phyloP scores from a whole-genome alignment of 495 filamentous ascomycete species.

The Staphylotrichum tortipilum region DNA sequence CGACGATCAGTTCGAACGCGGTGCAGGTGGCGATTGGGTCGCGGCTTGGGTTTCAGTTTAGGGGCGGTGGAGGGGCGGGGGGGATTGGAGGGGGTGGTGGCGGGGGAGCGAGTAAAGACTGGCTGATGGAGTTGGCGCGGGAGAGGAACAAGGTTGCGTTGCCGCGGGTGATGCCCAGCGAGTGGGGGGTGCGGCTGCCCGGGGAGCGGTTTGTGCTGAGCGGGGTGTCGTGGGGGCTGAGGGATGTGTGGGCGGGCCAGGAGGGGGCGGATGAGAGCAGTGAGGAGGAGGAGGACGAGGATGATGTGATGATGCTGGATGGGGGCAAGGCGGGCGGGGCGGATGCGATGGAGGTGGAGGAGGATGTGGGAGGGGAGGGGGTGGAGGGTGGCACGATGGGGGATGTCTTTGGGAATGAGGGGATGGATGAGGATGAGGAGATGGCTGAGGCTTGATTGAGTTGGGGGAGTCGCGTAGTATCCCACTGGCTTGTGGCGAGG shows the following conservation, averaged over 20 bases:
- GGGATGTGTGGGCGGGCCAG: conserved; percentile 60
- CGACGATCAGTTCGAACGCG: conserved; percentile 36
- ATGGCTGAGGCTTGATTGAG: conserved; percentile 21
- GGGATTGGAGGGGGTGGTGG: conserved; percentile 40
- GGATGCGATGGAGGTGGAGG: conserved; percentile 41
- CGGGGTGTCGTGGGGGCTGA: conserved; percentile 73
- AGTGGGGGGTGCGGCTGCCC: conserved; percentile 77
- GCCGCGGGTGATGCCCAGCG: conserved; percentile 59
- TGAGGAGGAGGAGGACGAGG: conserved; percentile 39
- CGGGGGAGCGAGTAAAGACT: conserved; percentile 68
- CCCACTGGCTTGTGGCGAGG: no score
- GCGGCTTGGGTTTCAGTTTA: conserved; percentile 45
- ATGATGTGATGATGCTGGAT: conserved; percentile 25
- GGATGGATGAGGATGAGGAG: conserved; percentile 34
- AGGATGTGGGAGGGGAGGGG: conserved; percentile 29
- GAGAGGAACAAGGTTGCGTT: conserved; percentile 75
- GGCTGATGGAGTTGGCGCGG: conserved; percentile 69
- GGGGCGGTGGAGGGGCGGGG: conserved; percentile 32
- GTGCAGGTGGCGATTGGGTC: conserved; percentile 43
- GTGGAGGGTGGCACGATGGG: conserved; percentile 38
- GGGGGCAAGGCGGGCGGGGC: conserved; percentile 23
- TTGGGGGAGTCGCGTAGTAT: no score
- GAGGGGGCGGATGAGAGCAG: conserved; percentile 41
- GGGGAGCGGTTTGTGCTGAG: conserved; percentile 88
- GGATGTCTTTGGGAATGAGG: conserved; percentile 39